A percentile compares a stretch with the other conserved stretches of the same genome.
Conservation (phyloP, 139 green algal genomes). For the Mesostigma viride region DNA sequence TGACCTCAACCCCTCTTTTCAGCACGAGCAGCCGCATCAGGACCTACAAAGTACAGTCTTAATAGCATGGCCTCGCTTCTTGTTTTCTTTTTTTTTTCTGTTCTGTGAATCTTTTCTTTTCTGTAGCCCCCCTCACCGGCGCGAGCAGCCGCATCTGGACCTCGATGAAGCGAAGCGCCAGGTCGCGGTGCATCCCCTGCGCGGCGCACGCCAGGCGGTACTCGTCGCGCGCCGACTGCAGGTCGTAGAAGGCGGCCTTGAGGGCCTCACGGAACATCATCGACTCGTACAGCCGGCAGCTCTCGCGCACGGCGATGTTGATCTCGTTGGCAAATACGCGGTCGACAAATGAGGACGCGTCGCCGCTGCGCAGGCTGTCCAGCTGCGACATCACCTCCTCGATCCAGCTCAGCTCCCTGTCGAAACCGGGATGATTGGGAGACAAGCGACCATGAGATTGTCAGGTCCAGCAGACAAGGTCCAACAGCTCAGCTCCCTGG, state of each 20-base stretch:
- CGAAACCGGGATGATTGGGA: no score
- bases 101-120: no score
- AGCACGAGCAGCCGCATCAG: no score
- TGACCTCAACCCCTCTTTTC: no score
- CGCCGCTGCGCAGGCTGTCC: slow-evolving; percentile 19
- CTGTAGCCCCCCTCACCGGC: slow-evolving; percentile 52
- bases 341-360: slow-evolving; percentile 55
- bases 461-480: no score
- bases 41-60: no score
- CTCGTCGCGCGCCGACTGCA: slow-evolving; percentile 61
- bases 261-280: slow-evolving; percentile 92
- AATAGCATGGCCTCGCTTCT: no score
- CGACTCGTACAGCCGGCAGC: slow-evolving; percentile 51
- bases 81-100: no score
- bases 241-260: slow-evolving; percentile 69
- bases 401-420: slow-evolving; percentile 77
- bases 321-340: slow-evolving; percentile 90
- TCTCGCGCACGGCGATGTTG: slow-evolving; percentile 51
- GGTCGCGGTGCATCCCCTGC: slow-evolving; percentile 60
- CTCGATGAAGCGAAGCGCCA: slow-evolving; percentile 70
- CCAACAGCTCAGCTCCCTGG: no score
- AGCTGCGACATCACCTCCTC: slow-evolving; percentile 63
- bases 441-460: slow-evolving; percentile 35
- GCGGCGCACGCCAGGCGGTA: slow-evolving; percentile 73
- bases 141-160: slow-evolving; percentile 61